Evolutionary conservation across 2,329 filamentous ascomycete genomes (phyloP), one percentile per base, ranked within the genome.

Genomic region (Pseudogymnoascus sp.): DNA sequence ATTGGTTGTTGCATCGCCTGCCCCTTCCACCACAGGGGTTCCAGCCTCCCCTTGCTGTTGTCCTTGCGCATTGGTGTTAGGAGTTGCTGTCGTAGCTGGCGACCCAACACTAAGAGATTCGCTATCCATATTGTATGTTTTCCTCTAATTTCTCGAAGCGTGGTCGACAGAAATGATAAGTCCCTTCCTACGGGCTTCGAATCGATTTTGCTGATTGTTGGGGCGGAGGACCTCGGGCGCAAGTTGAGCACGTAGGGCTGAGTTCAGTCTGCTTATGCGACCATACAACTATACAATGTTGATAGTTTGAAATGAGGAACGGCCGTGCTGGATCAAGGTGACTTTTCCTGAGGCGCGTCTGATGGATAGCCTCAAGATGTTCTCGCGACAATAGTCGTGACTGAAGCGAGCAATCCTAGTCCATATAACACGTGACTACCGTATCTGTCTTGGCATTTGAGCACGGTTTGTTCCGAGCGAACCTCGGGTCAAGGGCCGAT

Each of bases 41-140:
- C 63, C 67, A 40, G 73, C 67, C 31, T 83, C 80, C 21, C 75
- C 73, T 66, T 80, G 79, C 40, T 83, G 74, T 62, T 81, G 79
- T 8, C 82, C 80, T 68, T 86, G 83, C 65, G 83, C 79, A 71
- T 85, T 86, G 72, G 78, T 81, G 66, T 78, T 77, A 40, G 84
- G 83, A 57, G 84, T 85, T 67, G 78, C 79, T 69, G 77, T 81
- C 71, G 81, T 82, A 68, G 77, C 79, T 60, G 84, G 81, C 67
- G 83, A 86, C 73, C 79, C 84, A 70, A 83, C 85, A 68, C 76
- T 82, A 70, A 79, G 75, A 66, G 80, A 78, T 68, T 79, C 77
- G 67, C 83, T 83, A 66, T 87, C 85, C 85, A 87, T 87, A 62
- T 73, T 77, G 61, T n/a, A 66, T 65, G 31, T 26, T 26, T 18